These are phyloP conservation scores for Botrytis hyacinthi DNA, from an alignment of 2,329 filamentous ascomycete genomes.

Conservation along the genomic window DNA sequence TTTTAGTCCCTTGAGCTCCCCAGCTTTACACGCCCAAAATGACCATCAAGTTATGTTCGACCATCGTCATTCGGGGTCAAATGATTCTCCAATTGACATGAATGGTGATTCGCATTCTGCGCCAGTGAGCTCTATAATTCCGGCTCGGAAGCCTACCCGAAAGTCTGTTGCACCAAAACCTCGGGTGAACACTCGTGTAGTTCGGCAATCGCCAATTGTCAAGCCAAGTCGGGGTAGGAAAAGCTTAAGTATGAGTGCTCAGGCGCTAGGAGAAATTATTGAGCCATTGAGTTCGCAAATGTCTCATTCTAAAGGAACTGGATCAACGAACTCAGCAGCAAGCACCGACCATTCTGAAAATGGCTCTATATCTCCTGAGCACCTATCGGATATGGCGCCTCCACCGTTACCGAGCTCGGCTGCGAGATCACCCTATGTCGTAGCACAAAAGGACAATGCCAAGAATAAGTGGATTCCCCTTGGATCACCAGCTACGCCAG, in stretches of 20 bases:
- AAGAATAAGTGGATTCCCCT: conserved; percentile 38
- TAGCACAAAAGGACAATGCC: conserved; percentile 49
- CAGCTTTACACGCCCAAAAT: conserved; percentile 71
- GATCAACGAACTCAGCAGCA: conserved; percentile 31
- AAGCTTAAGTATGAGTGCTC: conserved; percentile 43
- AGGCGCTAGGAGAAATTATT: conserved; percentile 41
- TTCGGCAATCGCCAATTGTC: conserved; percentile 43
- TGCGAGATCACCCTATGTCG: conserved; percentile 65
- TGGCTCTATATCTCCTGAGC: conserved; percentile 63
- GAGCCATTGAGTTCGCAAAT: conserved; percentile 38
- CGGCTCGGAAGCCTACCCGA: conserved; percentile 30
- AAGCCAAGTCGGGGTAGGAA: conserved; percentile 46
- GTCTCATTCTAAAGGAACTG: conserved; percentile 42
- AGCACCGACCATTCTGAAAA: conserved; percentile 59
- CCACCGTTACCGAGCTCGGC: conserved; percentile 63
- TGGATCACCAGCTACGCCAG: conserved; percentile 72
- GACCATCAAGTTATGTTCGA: conserved; percentile 46
- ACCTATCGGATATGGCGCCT: conserved; percentile 63
- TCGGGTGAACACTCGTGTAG: conserved; percentile 34
- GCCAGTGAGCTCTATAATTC: conserved; percentile 27
- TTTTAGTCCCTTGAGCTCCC: conserved; percentile 81
- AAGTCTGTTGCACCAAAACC: conserved; percentile 30
- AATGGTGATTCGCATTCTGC: conserved; percentile 35
- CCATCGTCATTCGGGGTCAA: conserved; percentile 41
- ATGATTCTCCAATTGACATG: conserved; percentile 37